Conservation (phyloP, 2,329 filamentous ascomycete genomes). For the Keithomyces neogunnii region DNA sequence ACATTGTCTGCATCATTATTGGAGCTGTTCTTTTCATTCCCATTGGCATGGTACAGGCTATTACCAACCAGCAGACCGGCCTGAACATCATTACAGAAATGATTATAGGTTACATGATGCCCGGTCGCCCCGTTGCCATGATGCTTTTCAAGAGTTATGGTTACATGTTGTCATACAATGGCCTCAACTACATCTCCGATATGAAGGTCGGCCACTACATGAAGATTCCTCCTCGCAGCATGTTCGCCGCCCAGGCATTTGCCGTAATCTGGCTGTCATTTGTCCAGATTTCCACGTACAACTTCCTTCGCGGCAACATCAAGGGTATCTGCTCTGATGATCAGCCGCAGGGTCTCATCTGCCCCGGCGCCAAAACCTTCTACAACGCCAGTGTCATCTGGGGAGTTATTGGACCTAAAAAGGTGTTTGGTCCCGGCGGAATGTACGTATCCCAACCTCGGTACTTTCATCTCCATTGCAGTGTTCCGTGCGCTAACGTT, state of each 20-base stretch:
- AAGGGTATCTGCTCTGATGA: constrained; percentile 39
- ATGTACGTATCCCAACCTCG: constrained; percentile 7
- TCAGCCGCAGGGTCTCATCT: constrained; percentile 44
- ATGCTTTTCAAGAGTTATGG: constrained; percentile 41
- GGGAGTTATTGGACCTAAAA: constrained; percentile 44
- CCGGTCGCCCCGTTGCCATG: constrained; percentile 38
- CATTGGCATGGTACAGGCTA: constrained; percentile 36
- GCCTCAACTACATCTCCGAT: constrained; percentile 37
- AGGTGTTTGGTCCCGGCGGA: constrained; percentile 27
- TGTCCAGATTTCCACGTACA: constrained; percentile 28
- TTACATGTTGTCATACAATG: constrained; percentile 38
- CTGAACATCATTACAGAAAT: constrained; percentile 41
- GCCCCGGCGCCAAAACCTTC: constrained; percentile 49
- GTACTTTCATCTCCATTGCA: neutral
- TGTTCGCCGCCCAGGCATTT: constrained; percentile 36
- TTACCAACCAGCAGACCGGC: constrained; percentile 40
- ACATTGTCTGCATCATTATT: constrained; percentile 30
- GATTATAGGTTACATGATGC: constrained; percentile 39
- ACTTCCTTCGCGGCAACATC: constrained; percentile 39
- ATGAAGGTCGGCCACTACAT: constrained; percentile 46
- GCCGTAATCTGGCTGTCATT: constrained; percentile 31
- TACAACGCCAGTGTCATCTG: constrained; percentile 53
- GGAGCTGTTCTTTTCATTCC: constrained; percentile 33
- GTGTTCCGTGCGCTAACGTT: constrained; percentile 3
- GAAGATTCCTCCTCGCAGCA: constrained; percentile 42